Base-by-base conservation (phyloP, 768 basidiomycete species). In the Kwoniella heveanensis region DNA sequence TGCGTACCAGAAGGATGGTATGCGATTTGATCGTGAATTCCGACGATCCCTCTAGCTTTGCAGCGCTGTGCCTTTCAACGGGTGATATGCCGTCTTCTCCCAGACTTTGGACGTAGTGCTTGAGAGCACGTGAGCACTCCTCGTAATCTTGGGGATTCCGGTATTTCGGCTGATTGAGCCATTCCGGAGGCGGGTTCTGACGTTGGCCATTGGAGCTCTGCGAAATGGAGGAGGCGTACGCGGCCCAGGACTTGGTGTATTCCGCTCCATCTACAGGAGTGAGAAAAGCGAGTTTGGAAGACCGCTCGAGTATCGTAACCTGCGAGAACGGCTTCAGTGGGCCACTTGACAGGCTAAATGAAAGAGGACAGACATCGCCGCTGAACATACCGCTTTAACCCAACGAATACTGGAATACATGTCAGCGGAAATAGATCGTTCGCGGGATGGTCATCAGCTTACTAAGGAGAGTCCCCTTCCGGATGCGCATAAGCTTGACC, bases 11-110 rank as follows among this genome's bases (percentile, higher is more conserved):
- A 27, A 64, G 25, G 12, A 74, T 66, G 8, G 62, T 68, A 51
- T 67, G 64, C 44, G 57, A 57, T 9, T 67, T 53, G 32, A 77
- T 65, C 13, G 54, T 49, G 1, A 65, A 68, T 39, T 64, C 61
- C 17, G 47, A 47, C 21, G 27, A 50, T 8, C 72, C 70, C 13
- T 70, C 67, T 6, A 59, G 32, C 50, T 61, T 53, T 9, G 68
- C 68, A n/a, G 65, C 54, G 13, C 54, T 46, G 25, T 60, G 58
- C 37, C 72, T 55, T 17, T 69, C 69, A 8, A 70, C 46, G 2
- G 75, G 75, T 12, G 57, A 67, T 9, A 74, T 52, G 12, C 70
- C 75, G 36, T 77, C 75, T 22, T 57, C 60, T 2, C 75, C 75
- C 44, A 69, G 44, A 37, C 52, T 60, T 9, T 36, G n/a, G 8